Evolutionary conservation across 2,329 filamentous ascomycete genomes (phyloP).

Genomic region (Dactylellina sp.): DNA sequence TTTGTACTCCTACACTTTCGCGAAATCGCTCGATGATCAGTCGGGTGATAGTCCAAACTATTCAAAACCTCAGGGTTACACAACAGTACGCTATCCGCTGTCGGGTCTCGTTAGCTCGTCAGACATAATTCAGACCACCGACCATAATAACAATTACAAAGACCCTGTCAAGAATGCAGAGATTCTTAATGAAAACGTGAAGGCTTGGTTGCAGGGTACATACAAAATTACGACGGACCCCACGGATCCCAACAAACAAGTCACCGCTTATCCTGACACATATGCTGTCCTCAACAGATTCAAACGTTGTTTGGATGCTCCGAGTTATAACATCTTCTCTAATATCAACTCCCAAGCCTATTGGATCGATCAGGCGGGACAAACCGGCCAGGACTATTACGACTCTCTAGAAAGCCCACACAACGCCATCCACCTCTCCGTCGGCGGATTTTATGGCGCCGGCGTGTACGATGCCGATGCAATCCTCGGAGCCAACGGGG

Average conservation of each 20-base stretch:
- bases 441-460: slow-evolving; percentile 59
- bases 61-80: slow-evolving; percentile 57
- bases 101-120: slow-evolving; percentile 59
- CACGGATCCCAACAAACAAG: slow-evolving; percentile 1
- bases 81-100: slow-evolving; percentile 60
- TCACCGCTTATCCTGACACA: slow-evolving; percentile 25
- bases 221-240: slow-evolving; percentile 33
- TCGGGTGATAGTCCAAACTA: slow-evolving; percentile 47
- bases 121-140: slow-evolving; percentile 11
- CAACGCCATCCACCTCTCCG: slow-evolving; percentile 61
- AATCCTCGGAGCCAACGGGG: slow-evolving; percentile 61
- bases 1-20: slow-evolving; percentile 59
- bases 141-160: slow-evolving; percentile 45
- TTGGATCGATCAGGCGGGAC: slow-evolving; percentile 58
- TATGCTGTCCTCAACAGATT: slow-evolving; percentile 46
- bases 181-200: slow-evolving; percentile 15
- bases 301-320: slow-evolving; percentile 60
- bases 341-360: slow-evolving; percentile 60
- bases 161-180: background rate
- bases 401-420: slow-evolving; percentile 61
- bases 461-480: slow-evolving; percentile 31
- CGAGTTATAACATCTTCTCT: slow-evolving; percentile 63
- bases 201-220: slow-evolving; percentile 21
- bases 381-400: slow-evolving; percentile 20
- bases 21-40: slow-evolving; percentile 54